phyloP scores from a whole-genome alignment of 768 basidiomycete species.

The Panaeolus cyanescens region DNA sequence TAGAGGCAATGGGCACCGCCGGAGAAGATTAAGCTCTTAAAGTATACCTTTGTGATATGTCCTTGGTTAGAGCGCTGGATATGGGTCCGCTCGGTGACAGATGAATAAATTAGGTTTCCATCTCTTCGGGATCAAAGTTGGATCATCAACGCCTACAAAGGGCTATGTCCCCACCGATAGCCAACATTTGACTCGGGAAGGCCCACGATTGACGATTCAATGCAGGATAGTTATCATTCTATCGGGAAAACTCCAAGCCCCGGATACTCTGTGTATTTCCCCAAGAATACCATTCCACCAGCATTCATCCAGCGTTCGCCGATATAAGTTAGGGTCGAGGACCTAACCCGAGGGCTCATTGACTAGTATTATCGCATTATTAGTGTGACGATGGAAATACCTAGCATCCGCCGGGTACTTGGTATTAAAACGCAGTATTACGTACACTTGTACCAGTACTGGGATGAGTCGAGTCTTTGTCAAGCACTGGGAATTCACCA shows the following conservation, averaged over 20 bases:
- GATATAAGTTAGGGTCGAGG: background rate
- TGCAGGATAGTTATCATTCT: background rate
- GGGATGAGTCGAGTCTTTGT: no score
- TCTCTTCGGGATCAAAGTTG: background rate
- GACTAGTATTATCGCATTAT: no score
- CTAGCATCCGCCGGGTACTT: no score
- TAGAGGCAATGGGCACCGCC: no score
- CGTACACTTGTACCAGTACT: no score
- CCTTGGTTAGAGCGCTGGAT: background rate
- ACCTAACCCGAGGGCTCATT: background rate
- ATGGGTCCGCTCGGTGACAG: background rate
- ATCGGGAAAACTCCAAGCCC: background rate
- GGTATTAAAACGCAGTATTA: no score
- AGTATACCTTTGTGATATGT: no score
- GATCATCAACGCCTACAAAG: background rate
- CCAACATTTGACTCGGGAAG: conserved; percentile 3
- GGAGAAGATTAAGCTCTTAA: no score
- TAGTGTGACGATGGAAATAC: background rate
- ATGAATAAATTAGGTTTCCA: background rate
- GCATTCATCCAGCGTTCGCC: no score
- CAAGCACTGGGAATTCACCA: no score
- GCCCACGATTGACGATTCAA: background rate
- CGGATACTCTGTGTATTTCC: background rate
- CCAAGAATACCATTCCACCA: background rate
- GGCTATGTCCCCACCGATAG: background rate